These are phyloP conservation scores for Paspalum vaginatum DNA, from an alignment of 176 grass and related monocot genomes.

Conservation along the genomic window DNA sequence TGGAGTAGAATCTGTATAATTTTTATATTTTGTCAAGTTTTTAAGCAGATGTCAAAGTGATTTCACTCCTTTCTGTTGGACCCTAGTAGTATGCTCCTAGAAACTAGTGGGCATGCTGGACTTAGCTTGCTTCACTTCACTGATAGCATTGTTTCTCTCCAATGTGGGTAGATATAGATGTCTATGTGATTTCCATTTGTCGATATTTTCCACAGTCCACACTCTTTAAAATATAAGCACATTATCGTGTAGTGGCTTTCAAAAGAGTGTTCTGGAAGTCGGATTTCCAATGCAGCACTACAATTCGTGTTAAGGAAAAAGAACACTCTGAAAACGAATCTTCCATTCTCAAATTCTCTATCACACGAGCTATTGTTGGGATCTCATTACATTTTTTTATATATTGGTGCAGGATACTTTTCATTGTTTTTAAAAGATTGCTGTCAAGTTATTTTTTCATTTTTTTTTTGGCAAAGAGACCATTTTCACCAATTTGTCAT, in stretches of 20 bases:
- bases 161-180: neutral
- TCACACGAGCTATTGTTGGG: neutral
- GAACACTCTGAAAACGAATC: neutral
- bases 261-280: neutral
- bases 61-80: neutral
- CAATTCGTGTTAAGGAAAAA: neutral
- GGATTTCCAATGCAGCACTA: neutral
- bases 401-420: neutral
- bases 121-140: neutral
- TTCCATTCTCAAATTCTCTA: neutral
- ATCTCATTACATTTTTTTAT: neutral
- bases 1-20: neutral
- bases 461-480: neutral
- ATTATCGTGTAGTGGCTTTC: neutral
- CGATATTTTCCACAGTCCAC: no score
- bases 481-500: neutral
- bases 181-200: neutral
- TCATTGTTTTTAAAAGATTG: neutral
- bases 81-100: neutral
- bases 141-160: neutral
- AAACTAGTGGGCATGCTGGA: neutral
- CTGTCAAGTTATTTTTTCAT: neutral
- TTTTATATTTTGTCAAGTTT: neutral
- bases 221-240: no score
- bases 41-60: neutral